Evolutionary conservation across 345 rosid genomes (phyloP), one percentile per base, ranked within the genome.

Genomic region (Anastatica hierochuntica): DNA sequence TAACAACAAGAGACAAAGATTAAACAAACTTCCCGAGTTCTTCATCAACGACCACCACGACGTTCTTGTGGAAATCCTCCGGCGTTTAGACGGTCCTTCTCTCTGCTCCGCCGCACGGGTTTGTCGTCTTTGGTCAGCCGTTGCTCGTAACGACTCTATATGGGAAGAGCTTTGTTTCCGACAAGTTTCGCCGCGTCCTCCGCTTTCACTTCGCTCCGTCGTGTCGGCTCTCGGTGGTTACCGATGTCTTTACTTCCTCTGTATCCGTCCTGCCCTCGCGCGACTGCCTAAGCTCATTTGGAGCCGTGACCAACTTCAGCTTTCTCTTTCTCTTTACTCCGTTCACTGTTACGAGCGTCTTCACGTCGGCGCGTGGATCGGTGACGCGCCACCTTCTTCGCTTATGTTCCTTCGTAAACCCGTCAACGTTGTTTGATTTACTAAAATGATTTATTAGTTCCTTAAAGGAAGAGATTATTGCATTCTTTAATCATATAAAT

Each of bases 81-180:
- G 75, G 23, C 66, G 89, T 7, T 81, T 90, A 50, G 98, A 90
- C 77, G 92, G 92, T 7, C 84, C 80, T 10, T 84, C 98, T 4
- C 88, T 90, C 7, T 66, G 88, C 34, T 72, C 77, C 37, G 92
- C 96, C 9, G 84, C 98, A 38, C 77, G 92, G 68, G 98, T 87
- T 42, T 90, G 98, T 68, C 81, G 88, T 14, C 89, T 84, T 51
- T 90, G 98, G 98, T 78, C 75, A 55, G 62, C 80, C 53, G 70
- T 87, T 20, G 72, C 83, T 57, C 77, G 82, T 16, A 74, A 67
- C 60, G 95, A 90, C 67, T 75, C 89, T 8, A 66, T 82, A 33
- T 90, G 98, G 98, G 98, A 90, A 62, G 71, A 84, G 67, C 82
- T 87, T 54, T 90, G 98, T 74, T 81, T 90, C 74, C 79, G 83